Base-by-base conservation (phyloP, 176 grass and related monocot species). In the Oryza australiensis region DNA sequence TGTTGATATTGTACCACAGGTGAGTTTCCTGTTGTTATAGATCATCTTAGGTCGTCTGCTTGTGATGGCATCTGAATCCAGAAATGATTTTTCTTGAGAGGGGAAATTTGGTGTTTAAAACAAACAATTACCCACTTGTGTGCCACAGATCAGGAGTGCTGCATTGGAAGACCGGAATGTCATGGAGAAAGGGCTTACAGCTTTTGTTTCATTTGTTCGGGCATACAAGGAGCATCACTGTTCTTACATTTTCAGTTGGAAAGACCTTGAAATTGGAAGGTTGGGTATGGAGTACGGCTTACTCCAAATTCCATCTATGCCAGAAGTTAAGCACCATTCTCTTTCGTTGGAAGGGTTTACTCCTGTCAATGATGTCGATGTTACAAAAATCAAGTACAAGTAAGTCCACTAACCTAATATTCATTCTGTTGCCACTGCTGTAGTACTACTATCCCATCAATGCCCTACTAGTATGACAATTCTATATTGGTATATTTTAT, bases 191-290 rank as follows among this genome's bases (percentile, higher is more conserved):
- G 96, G 93, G 68, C 82, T 91, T 42, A 95, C 88, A 88, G 88
- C 93, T 49, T 99, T 99, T 78, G 96, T 99, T n/a, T 99, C 96
- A 10, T 95, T 87, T 48, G 51, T 99, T 35, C 91, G 90, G 38
- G 89, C 96, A 83, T 99, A 99, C 67, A 99, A 99, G 84, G 96
- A 95, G 68, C 96, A 99, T 49, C 96, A 99, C 45, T 99, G 96
- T 60, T 91, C 91, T 46, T 99, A 90, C 77, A 95, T 99, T 66
- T 95, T 95, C 87, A 95, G 82, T 41, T 98, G 92, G 96, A 98
- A 98, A 87, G 85, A 91, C 18, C 87, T 98, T 0, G 96, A 95
- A 68, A 83, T 98, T 66, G 96, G 96, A 33, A 98, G 84, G 78
- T 68, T 99, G 74, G 96, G 91, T 49, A 99, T 99, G 96, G 93